Percentiles rank a stretch among this genome's conserved stretches.
Evolutionary conservation across 139 green algal genomes (phyloP).

Genomic region (Edaphochlamys debaryana): DNA sequence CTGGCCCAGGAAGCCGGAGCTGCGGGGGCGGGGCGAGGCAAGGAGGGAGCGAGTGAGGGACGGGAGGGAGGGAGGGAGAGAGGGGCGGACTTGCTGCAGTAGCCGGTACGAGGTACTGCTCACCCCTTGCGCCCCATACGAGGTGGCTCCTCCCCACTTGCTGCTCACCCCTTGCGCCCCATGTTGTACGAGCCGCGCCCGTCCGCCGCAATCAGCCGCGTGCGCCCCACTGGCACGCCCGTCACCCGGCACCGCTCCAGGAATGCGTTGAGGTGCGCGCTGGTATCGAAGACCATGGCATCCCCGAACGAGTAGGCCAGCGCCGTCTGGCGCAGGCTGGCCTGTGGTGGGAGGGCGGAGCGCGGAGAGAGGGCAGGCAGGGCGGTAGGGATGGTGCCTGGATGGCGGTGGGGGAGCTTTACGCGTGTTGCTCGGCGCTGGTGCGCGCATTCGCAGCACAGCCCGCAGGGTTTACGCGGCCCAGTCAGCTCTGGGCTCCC

Average conservation of each 20-base stretch:
- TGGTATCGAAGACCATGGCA: constrained; percentile 14
- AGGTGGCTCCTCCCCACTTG: not conserved
- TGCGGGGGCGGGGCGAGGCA: not conserved
- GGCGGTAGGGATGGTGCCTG: too few relatives aligned
- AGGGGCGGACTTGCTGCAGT: not conserved
- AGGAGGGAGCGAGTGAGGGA: not conserved
- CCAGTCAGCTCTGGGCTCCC: too few relatives aligned
- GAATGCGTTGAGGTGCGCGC: not conserved
- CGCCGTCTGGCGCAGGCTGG: constrained; percentile 18
- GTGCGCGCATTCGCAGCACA: not conserved
- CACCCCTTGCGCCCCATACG: not conserved
- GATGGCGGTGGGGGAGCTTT: too few relatives aligned
- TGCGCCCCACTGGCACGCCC: not conserved
- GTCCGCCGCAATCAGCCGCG: not conserved
- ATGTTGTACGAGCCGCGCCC: not conserved
- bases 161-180: not conserved
- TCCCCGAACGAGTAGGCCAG: not conserved
- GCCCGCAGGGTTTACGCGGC: not conserved
- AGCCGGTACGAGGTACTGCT: not conserved
- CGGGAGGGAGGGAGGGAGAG: too few relatives aligned
- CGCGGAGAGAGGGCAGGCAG: too few relatives aligned
- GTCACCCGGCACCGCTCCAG: not conserved
- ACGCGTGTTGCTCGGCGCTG: not conserved
- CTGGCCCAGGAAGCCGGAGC: not conserved
- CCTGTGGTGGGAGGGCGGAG: too few relatives aligned